phyloP scores from a whole-genome alignment of 2,329 filamentous ascomycete species.

The Phyllosticta paracitricarpa region DNA sequence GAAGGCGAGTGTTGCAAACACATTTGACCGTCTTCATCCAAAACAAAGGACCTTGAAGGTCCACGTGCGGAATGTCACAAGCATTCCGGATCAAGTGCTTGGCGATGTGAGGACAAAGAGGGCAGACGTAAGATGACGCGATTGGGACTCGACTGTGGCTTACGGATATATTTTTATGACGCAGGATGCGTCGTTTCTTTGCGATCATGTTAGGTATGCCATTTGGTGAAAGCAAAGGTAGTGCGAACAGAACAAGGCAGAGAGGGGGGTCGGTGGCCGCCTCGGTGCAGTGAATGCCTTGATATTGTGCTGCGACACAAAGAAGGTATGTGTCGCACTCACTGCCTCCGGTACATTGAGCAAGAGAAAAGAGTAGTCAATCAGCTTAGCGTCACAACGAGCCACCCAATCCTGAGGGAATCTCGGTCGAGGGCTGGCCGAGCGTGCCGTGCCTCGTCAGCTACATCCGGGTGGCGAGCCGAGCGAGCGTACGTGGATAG shows the following conservation, averaged over 20 bases:
- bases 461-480: background rate
- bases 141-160: background rate
- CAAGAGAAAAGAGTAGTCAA: background rate
- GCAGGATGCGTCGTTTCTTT: background rate
- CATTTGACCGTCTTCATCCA: background rate
- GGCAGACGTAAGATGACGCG: background rate
- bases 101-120: slow-evolving; percentile 1
- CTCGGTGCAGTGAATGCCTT: background rate
- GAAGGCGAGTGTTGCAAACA: background rate
- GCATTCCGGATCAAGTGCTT: slow-evolving; percentile 2
- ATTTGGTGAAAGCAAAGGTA: background rate
- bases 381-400: background rate
- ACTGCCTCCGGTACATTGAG: background rate
- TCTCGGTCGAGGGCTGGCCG: background rate
- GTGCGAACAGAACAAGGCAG: background rate
- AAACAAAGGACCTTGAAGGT: slow-evolving; percentile 2
- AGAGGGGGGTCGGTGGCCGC: background rate
- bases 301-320: background rate
- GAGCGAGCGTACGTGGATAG: background rate
- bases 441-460: background rate
- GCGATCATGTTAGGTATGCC: background rate
- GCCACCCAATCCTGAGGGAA: background rate
- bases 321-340: background rate
- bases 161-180: background rate
- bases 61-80: slow-evolving; percentile 2